Percentiles rank a stretch among this genome's conserved stretches.
These are phyloP conservation scores for Penicillium diatomitis DNA, from an alignment of 495 filamentous ascomycete genomes.

Conservation along the genomic window DNA sequence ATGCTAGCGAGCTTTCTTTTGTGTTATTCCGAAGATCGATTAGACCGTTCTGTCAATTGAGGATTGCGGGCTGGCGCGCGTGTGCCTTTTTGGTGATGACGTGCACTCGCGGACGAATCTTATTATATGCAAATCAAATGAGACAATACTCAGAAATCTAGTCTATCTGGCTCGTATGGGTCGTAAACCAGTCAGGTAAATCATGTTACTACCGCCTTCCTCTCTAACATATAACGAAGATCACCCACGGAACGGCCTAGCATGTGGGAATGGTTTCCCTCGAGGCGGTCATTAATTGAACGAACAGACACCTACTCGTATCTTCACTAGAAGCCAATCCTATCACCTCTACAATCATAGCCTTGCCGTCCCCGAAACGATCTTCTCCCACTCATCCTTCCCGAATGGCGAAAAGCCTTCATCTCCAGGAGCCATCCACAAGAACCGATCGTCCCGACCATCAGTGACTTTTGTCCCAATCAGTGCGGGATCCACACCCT, in stretches of 20 bases:
- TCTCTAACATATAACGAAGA: no score
- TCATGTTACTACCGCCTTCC: no score
- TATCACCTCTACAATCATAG: conserved; percentile 23
- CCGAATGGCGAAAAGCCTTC: conserved; percentile 51
- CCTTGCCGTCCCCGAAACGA: conserved; percentile 41
- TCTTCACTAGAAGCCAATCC: not conserved
- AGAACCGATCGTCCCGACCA: conserved; percentile 39
- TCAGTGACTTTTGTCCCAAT: conserved; percentile 39
- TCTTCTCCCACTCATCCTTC: conserved; percentile 45
- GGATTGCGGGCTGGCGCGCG: no score
- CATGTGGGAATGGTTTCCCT: no score
- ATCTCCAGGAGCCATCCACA: conserved; percentile 46
- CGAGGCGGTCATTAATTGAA: no score
- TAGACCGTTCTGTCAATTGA: conserved; percentile 1
- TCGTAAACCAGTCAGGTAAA: no score
- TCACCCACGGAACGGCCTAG: no score
- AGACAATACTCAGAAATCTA: no score
- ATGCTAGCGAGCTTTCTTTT: conserved; percentile 7
- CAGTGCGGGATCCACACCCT: conserved; percentile 55
- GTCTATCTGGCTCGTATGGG: no score
- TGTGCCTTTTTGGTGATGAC: no score
- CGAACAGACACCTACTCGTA: conserved; percentile 1
- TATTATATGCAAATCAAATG: no score
- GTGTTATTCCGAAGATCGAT: not conserved
- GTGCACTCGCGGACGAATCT: no score